Base-by-base conservation (phyloP, 495 filamentous ascomycete species). In the Penicillium coffeae region DNA sequence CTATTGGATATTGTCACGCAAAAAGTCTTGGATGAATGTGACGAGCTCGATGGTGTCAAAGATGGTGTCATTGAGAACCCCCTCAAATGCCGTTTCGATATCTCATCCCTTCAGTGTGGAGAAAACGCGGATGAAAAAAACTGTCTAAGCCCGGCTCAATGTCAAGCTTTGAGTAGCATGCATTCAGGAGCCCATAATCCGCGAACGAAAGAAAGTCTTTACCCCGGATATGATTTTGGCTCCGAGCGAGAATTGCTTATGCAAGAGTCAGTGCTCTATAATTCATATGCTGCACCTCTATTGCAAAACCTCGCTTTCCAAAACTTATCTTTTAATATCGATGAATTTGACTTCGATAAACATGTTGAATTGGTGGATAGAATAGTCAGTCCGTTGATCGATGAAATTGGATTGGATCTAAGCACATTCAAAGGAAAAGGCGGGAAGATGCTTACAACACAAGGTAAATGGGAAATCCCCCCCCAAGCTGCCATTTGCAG, bases 271-370 rank as follows among this genome's bases (percentile, higher is more conserved):
- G 7, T 8, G 14, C 55, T 73, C 1, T 60, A 63, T 8, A 15
- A 63, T 8, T 41, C 47, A 2, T 73, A 68, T 54, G 56, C 59
- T 8, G 60, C 66, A 12, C 83, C 81, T 2, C 81, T 87, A 55
- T 80, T 85, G 81, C 80, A 84, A 56, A 74, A 84, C 4, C 63
- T 85, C 18, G 77, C 83, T 18, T 83, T 82, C 55, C 71, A 85
- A 56, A 78, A 86, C 49, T 67, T 86, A 15, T 76, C 75, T 9
- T 76, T 81, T 49, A 75, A 87, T 67, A 73, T 84, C 33, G 48
- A 35, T 10, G 47, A 25, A 1, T 73, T 74, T 48, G 59, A 74
- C 42, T 74, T 58, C 51, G 71, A 64, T 2, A 37, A 50, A 9
- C 62, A 73, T 43, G 62, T 76, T 25, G 57, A 55, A 27, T 44